Evolutionary conservation across 2,329 filamentous ascomycete genomes (phyloP).

Genomic region (Diaporthe sp.): DNA sequence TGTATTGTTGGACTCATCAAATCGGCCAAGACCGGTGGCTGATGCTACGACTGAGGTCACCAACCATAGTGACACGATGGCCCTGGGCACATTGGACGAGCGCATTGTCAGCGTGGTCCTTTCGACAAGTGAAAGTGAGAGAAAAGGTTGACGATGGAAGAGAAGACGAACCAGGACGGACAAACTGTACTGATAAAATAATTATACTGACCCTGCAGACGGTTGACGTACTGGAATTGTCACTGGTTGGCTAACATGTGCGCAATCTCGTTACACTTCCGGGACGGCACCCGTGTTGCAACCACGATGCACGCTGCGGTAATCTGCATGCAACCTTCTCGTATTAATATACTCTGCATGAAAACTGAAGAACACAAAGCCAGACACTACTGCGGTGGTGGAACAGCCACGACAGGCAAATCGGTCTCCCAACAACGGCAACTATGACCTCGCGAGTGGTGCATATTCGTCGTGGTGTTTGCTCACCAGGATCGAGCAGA

Average conservation of each 20-base stretch:
- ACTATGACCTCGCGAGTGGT: too few species aligned
- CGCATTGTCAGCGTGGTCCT: background rate
- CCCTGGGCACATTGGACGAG: background rate
- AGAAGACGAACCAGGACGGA: background rate
- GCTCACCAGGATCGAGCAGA: background rate
- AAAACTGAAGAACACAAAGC: background rate
- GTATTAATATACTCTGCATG: background rate
- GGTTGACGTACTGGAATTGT: background rate
- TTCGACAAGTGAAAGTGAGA: background rate
- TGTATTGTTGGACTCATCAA: background rate
- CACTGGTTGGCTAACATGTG: background rate
- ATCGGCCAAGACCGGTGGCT: background rate
- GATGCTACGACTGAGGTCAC: background rate
- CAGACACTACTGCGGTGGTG: background rate
- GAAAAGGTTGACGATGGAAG: background rate
- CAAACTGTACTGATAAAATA: background rate
- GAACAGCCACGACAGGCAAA: background rate
- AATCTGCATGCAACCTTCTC: background rate
- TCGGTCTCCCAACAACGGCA: background rate
- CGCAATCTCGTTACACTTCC: constrained; percentile 12
- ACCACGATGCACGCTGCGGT: background rate
- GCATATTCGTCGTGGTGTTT: background rate
- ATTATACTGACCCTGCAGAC: background rate
- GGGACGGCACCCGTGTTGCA: background rate
- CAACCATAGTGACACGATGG: background rate